A percentile compares a stretch with the other conserved stretches of the same genome.
These are phyloP conservation scores for Leptoxyphium fumago DNA, from an alignment of 2,329 filamentous ascomycete species.

Conservation along the genomic window DNA sequence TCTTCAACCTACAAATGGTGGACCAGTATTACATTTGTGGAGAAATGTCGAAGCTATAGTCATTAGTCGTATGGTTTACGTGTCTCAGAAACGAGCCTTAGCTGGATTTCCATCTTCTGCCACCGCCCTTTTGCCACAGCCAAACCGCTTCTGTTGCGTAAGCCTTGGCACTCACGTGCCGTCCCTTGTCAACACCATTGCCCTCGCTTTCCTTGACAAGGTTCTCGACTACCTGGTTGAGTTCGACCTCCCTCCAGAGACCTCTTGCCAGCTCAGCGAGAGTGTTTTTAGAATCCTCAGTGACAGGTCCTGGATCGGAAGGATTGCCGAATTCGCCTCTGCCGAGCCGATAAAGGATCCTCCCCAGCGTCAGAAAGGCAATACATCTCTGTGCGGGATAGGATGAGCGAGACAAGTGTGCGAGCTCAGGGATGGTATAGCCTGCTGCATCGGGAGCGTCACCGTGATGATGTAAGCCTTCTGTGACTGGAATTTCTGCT, in stretches of 20 bases:
- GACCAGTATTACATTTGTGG: no score
- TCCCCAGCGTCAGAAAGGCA: conserved; percentile 78
- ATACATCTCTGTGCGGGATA: conserved; percentile 81
- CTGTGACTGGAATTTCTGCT: conserved; percentile 56
- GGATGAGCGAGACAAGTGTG: conserved; percentile 62
- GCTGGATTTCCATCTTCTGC: conserved; percentile 41
- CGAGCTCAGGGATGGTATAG: conserved; percentile 80
- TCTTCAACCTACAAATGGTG: no score
- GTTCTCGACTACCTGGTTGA: conserved; percentile 61
- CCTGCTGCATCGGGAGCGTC: conserved; percentile 85
- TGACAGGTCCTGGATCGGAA: conserved; percentile 24
- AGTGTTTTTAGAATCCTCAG: conserved; percentile 31
- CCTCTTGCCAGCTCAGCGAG: conserved; percentile 46
- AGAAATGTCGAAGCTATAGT: no score
- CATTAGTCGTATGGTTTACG: no score
- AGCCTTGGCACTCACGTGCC: conserved; percentile 62
- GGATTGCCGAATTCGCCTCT: conserved; percentile 49
- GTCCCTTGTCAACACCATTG: conserved; percentile 39
- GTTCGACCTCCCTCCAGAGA: conserved; percentile 67
- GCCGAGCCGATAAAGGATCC: conserved; percentile 71
- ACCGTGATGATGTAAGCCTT: conserved; percentile 85
- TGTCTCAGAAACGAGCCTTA: conserved; percentile 8
- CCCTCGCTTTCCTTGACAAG: conserved; percentile 59
- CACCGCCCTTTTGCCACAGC: conserved; percentile 64
- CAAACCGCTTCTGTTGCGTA: conserved; percentile 85